Evolutionary conservation across 2,329 filamentous ascomycete species (phyloP).

Genomic region (Talaromyces albobiverticillius): DNA sequence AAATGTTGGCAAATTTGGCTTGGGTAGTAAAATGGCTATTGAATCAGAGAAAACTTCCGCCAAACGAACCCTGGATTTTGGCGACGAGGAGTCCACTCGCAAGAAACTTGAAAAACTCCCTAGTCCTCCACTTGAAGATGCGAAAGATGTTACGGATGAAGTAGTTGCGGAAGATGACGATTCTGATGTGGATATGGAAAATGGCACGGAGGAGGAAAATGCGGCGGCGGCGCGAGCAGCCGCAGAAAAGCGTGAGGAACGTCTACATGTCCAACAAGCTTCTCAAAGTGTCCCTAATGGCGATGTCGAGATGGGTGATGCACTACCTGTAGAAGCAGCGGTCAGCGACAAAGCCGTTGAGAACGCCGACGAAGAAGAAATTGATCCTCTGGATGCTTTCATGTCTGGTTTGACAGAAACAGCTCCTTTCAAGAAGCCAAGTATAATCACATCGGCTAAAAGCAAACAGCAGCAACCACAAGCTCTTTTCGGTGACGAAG

Average conservation of each 20-base stretch:
- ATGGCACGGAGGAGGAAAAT: conserved; percentile 82
- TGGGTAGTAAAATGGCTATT: conserved; percentile 63
- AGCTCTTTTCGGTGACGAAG: conserved; percentile 80
- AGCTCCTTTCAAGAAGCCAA: conserved; percentile 40
- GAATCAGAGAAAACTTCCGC: conserved; percentile 65
- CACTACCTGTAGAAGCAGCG: conserved; percentile 31
- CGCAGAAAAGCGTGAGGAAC: conserved; percentile 77
- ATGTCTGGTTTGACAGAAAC: conserved; percentile 70
- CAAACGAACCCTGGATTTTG: conserved; percentile 77
- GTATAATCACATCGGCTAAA: conserved; percentile 34
- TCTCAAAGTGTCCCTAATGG: conserved; percentile 27
- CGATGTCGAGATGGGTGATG: conserved; percentile 32
- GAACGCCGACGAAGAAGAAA: conserved; percentile 56
- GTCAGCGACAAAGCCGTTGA: conserved; percentile 33
- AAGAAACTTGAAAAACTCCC: conserved; percentile 91
- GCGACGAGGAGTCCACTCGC: conserved; percentile 80
- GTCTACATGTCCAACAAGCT: conserved; percentile 46
- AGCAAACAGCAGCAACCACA: conserved; percentile 67
- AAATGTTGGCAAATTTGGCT: conserved; percentile 80
- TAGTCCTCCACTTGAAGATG: conserved; percentile 65
- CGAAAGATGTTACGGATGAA: conserved; percentile 51
- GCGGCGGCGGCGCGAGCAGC: conserved; percentile 81
- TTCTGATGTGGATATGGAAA: conserved; percentile 70
- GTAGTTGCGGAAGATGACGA: conserved; percentile 58
- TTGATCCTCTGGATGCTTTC: conserved; percentile 94